Evolutionary conservation across 2,329 filamentous ascomycete species (phyloP).

Genomic region (Ceratocystis harringtonii): DNA sequence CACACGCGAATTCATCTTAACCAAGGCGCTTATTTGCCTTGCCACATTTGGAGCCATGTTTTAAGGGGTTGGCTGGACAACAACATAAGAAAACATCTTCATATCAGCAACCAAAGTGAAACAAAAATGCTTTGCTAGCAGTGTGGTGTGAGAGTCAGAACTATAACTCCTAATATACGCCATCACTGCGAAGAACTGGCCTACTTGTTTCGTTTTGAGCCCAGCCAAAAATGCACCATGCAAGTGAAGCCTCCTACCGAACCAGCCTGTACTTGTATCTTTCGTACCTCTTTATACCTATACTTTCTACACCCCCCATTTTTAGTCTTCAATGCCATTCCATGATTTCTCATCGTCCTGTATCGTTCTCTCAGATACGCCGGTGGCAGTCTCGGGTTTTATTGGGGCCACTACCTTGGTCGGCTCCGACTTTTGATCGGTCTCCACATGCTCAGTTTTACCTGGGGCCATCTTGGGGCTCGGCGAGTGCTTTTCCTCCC

Average conservation of each 20-base stretch:
- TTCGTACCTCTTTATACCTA: background rate
- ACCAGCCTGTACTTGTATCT: background rate
- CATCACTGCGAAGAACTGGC: background rate
- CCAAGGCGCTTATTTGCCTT: background rate
- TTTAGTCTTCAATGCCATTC: conserved; percentile 29
- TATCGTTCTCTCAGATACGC: background rate
- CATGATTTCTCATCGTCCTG: conserved; percentile 30
- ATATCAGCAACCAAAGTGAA: background rate
- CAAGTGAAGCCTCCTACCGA: background rate
- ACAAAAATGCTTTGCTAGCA: background rate
- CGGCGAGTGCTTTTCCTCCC: conserved; percentile 22
- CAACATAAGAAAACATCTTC: background rate
- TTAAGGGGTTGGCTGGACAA: background rate
- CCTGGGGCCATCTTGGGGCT: conserved; percentile 10
- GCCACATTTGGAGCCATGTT: background rate
- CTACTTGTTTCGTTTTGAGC: background rate
- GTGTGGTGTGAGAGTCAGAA: background rate
- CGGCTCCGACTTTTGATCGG: background rate
- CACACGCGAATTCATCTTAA: background rate
- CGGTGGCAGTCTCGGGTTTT: conserved; percentile 18
- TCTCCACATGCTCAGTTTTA: background rate
- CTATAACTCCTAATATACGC: background rate
- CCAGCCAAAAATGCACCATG: background rate
- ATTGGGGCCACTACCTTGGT: conserved; percentile 16
- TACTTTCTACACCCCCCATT: no score